A percentile compares a stretch with the other conserved stretches of the same genome.
Conservation (phyloP, 352 stramenopile genomes). For the Globisporangium barbulae region DNA sequence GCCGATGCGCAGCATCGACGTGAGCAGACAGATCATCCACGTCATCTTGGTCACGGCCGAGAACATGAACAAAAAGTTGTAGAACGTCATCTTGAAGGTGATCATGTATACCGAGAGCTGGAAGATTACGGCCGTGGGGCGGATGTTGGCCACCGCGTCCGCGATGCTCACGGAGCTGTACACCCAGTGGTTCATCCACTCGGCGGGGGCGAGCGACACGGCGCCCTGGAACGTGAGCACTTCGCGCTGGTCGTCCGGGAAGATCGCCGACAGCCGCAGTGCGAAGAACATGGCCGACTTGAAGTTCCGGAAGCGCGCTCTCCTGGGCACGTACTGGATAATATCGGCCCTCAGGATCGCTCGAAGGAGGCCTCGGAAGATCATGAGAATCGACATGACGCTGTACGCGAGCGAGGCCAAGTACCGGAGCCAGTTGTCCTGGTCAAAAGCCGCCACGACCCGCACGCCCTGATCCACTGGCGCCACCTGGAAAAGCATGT, state of each 20-base stretch:
- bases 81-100: constrained; percentile 17
- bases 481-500: constrained; percentile 20
- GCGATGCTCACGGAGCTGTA: constrained; percentile 35
- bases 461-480: constrained; percentile 11
- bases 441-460: constrained; percentile 13
- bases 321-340: not conserved
- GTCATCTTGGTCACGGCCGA: constrained; percentile 29
- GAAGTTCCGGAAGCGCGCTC: not conserved
- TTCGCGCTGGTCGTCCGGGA: not conserved
- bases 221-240: constrained; percentile 20
- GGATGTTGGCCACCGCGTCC: constrained; percentile 26
- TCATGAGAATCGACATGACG: constrained; percentile 25
- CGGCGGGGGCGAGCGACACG: constrained; percentile 25
- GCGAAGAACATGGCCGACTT: not conserved
- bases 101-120: constrained; percentile 34
- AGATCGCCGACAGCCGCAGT: not conserved
- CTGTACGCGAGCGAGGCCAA: constrained; percentile 23
- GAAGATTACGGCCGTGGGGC: constrained; percentile 27
- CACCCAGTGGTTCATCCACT: constrained; percentile 46
- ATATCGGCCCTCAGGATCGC: constrained; percentile 10
- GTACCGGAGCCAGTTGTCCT: constrained; percentile 19
- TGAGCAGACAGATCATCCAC: constrained; percentile 32
- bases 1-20: constrained; percentile 18
- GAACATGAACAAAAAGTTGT: constrained; percentile 35
- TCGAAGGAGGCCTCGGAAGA: constrained; percentile 8